Percentiles rank a stretch among this genome's conserved stretches.
Evolutionary conservation across 192 early-diverging fungal genomes (phyloP).

Genomic region (Rhizophagus prolifer): DNA sequence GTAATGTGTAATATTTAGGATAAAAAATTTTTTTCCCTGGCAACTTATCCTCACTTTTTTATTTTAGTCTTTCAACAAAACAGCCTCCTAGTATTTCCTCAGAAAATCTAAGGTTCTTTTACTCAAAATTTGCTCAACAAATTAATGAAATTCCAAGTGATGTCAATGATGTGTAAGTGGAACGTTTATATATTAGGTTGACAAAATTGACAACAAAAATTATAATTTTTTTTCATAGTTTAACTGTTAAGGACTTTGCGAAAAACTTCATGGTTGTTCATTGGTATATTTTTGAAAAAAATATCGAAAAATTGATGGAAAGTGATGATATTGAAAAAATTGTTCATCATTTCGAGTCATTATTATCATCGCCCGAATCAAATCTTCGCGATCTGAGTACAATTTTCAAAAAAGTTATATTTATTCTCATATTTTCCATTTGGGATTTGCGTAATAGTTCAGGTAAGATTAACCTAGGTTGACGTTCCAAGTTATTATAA

Average conservation of each 20-base stretch:
- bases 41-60: not conserved
- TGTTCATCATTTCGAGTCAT: not conserved
- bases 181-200: not conserved
- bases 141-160: not conserved
- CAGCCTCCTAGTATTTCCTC: slow-evolving; percentile 45
- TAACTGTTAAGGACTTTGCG: not conserved
- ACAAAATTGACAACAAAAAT: not conserved
- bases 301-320: slow-evolving; percentile 12
- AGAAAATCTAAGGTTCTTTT: slow-evolving; percentile 56
- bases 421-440: slow-evolving; percentile 27
- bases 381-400: not conserved
- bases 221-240: not conserved
- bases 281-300: slow-evolving; percentile 16
- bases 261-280: slow-evolving; percentile 13
- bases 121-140: slow-evolving; percentile 42
- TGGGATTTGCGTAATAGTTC: slow-evolving; percentile 22
- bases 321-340: not conserved
- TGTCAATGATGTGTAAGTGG: not conserved
- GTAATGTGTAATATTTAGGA: slow-evolving; percentile 6
- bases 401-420: slow-evolving; percentile 19
- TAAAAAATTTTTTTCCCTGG: not conserved
- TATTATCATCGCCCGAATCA: not conserved
- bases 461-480: not conserved
- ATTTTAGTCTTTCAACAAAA: slow-evolving; percentile 51
- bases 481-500: not conserved